Base-by-base conservation (phyloP, 768 basidiomycete species). In the Gelatoporia subvermispora region DNA sequence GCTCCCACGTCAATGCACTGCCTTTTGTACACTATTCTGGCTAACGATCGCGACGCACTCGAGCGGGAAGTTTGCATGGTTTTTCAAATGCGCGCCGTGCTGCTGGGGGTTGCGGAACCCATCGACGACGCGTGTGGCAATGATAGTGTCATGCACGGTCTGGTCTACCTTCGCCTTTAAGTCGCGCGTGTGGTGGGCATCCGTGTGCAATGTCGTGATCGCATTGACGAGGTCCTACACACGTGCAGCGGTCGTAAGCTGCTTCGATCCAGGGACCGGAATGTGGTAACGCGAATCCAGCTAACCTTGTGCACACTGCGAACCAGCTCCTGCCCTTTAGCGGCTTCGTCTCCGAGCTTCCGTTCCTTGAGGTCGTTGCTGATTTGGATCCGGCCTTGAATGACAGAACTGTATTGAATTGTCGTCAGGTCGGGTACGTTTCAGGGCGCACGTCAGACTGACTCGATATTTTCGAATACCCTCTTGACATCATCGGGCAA, bases 101-200 rank as follows among this genome's bases (percentile, higher is more conserved):
- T 81, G 79, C 48, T 89, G 86, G 2, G 85, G 84, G 58, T 84
- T 85, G 52, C 75, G 78, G 68, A 85, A 88, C 7, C 82, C 88
- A 55, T 90, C 88, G 41, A 93, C 72, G 47, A 91, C 84, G 23
- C 81, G 79, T 8, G 80, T 88, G 2, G 86, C 81, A 22, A 82
- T 72, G 45, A 91, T 88, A 20, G 83, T 87, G 57, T 92, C 90
- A 66, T 88, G 81, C 22, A 89, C 82, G 0, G 85, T 77, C 65
- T 85, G 82, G 45, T 90, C 86, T 11, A 83, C 81, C 71, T 87
- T 88, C 2, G 72, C 67, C 60, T 84, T 85, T 41, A 92, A 68
- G 64, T 90, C 86, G 50, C 77, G 77, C 22, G 83, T 82, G 36
- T 79, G 74, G 47, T 78, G 75, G 21, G 77, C 67, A 61, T 93